Conservation (phyloP, 176 grass and related monocot genomes). For the Carex pumila region DNA sequence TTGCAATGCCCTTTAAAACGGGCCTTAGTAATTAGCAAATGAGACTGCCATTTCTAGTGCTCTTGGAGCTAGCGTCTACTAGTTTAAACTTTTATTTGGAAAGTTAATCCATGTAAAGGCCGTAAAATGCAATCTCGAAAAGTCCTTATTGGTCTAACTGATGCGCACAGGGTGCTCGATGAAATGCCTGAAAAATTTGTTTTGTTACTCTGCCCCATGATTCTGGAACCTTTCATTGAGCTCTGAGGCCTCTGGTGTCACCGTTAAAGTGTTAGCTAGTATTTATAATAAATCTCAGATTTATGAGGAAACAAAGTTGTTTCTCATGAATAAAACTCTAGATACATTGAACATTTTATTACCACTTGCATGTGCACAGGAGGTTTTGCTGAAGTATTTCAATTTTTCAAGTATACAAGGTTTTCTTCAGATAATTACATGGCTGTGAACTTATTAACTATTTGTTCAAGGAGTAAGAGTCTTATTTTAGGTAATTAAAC, state of each 20-base stretch:
- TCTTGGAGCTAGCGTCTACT: conserved; percentile 28
- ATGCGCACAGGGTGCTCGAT: conserved; percentile 39
- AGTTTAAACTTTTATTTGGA: conserved; percentile 30
- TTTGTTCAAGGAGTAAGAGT: conserved; percentile 64
- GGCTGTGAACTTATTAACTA: conserved; percentile 45
- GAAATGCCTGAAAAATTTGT: conserved; percentile 34
- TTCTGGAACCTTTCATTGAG: conserved; percentile 32
- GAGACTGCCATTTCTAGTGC: conserved; percentile 35
- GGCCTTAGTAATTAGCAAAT: conserved; percentile 16
- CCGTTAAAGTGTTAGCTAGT: conserved; percentile 18
- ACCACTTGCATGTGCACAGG: conserved; percentile 47
- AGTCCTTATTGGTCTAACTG: background rate
- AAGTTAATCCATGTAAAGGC: conserved; percentile 48
- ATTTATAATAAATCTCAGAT: too few relatives aligned
- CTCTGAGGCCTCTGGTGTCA: conserved; percentile 20
- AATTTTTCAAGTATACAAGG: conserved; percentile 38
- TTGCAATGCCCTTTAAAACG: conserved; percentile 29
- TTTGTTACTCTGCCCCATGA: conserved; percentile 49
- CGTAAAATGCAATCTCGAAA: conserved; percentile 43
- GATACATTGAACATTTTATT: conserved; percentile 72
- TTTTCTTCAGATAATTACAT: conserved; percentile 41
- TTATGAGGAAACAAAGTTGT: background rate
- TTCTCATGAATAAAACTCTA: conserved; percentile 32
- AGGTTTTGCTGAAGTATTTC: conserved; percentile 46
- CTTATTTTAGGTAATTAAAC: conserved; percentile 38